Evolutionary conservation across 192 early-diverging fungal species (phyloP), one percentile per base, ranked within the genome.

Genomic region (Cetraspora pellucida): DNA sequence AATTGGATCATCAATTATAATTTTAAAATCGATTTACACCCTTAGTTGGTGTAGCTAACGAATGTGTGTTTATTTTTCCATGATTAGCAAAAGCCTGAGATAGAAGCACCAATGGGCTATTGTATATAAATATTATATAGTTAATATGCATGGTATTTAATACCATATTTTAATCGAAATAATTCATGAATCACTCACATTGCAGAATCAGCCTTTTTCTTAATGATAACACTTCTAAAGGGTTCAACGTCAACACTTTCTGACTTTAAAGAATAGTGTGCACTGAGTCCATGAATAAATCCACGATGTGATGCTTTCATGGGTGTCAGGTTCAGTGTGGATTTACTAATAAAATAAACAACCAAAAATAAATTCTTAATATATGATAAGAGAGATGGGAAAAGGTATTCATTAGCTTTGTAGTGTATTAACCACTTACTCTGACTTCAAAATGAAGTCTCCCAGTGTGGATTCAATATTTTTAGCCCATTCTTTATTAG

Each of bases 221-320:
- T 84, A 58, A 90, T 78, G 9, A 86, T 82, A 1, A 96, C 92
- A 25, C 90, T 95, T 16, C 92, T 85, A 37, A 85, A 78, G 0
- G 92, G 92, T 79, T 95, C 90, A 27, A 87, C 86, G 81, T 98
- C 97, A 11, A 95, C 79, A n/a, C 93, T 89, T 60, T 92, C 89
- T 44, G 90, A 90, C 0, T 81, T 76, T 45, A 95, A 84, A 60
- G 89, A 82, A 83, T 96, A 97, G 60, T 89, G 85, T n/a, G 85
- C 83, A 17, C 88, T 90, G 65, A 96, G 82, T 14, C 87, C 90
- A 60, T 93, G 89, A 37, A 96, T 78, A 77, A 95, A 91, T 63
- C 88, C 84, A 58, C 93, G 92, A 67, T 81, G 82, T 37, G 83
- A 77, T 13, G 78, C 79, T 69, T 91, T 91, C 87, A 91, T 91